Conservation (phyloP, 1,284 basidiomycete genomes). For the Puccinia polysora region DNA sequence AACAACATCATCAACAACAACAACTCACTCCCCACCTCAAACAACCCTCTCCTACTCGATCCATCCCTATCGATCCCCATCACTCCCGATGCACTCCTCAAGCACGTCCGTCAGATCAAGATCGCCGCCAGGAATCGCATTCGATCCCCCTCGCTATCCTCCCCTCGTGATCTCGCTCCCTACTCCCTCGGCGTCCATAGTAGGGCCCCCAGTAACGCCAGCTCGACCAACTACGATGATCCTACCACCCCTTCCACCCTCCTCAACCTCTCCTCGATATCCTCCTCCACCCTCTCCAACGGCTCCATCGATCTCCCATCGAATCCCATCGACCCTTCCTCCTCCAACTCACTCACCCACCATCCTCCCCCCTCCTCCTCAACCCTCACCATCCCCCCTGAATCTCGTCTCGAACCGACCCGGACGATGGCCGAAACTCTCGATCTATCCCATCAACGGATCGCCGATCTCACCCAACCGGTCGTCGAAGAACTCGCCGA, state of each 20-base stretch:
- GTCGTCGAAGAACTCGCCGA: conserved; percentile 38
- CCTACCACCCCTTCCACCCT: background rate
- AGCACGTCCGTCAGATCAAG: conserved; percentile 35
- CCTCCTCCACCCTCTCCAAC: conserved; percentile 9
- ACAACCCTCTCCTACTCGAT: background rate
- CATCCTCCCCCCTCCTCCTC: background rate
- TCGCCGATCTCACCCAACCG: conserved; percentile 39
- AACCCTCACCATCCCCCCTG: background rate
- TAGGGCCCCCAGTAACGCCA: conserved; percentile 27
- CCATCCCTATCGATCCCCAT: conserved; percentile 14
- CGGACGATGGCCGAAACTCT: conserved; percentile 25
- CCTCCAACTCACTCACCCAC: background rate
- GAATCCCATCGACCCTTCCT: background rate
- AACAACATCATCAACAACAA: too few relatives aligned
- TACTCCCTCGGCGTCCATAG: background rate
- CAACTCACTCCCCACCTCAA: background rate
- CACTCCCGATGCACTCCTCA: conserved; percentile 38
- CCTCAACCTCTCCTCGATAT: background rate
- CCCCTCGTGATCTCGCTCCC: background rate
- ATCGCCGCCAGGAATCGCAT: background rate
- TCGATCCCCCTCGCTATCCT: background rate
- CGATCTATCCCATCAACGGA: conserved; percentile 36
- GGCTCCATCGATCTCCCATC: background rate
- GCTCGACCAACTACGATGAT: conserved; percentile 23
- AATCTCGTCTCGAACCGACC: background rate